Base-by-base conservation (phyloP, 129 eudicot genomes). In the Centella asiatica region DNA sequence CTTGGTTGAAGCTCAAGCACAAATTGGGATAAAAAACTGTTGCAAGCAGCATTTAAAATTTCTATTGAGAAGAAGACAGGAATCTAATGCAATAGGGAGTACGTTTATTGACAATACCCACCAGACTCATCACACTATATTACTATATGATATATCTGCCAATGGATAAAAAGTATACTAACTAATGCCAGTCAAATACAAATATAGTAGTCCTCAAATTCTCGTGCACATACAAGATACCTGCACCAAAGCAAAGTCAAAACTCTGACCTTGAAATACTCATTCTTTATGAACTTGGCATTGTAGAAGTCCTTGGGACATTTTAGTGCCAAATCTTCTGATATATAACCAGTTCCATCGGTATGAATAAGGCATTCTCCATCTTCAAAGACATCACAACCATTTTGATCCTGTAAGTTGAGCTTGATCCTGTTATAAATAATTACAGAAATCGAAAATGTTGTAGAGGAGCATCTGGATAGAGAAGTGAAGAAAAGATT, bases 341-440 rank as follows among this genome's bases (percentile, higher is more conserved):
- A 80, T 18, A 89, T 85, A 64, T 36, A 89, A 7, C 97, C 97
- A 1, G 97, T 89, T 60, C 97, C 97, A 62, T 89, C 95, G 23
- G 97, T 89, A 17, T 79, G 97, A 39, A 85, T 77, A 23, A 67
- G 67, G 28, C 69, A 83, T 61, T 85, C 76, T 5, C 83, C 87
- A 66, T 85, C 96, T 69, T 79, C 79, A 59, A 69, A 45, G 57
- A 85, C 69, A 68, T 51, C 25, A 59, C 46, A 27, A 7, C 88
- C 84, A 72, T 73, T 55, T 72, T 67, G 75, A 79, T 79, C 84
- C 84, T 79, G 69, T 40, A 70, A 74, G 56, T 59, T 23, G 60
- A 54, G 47, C 14, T 44, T 44, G 47, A 11, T 13, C 14, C 12
- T 13, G 12, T 44, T 44, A n/a, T n/a, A n/a, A 15, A 51, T 31